Evolutionary conservation across 139 green algal species (phyloP), one percentile per base, ranked within the genome.

Genomic region (Chlamydomonas sphaeroides): DNA sequence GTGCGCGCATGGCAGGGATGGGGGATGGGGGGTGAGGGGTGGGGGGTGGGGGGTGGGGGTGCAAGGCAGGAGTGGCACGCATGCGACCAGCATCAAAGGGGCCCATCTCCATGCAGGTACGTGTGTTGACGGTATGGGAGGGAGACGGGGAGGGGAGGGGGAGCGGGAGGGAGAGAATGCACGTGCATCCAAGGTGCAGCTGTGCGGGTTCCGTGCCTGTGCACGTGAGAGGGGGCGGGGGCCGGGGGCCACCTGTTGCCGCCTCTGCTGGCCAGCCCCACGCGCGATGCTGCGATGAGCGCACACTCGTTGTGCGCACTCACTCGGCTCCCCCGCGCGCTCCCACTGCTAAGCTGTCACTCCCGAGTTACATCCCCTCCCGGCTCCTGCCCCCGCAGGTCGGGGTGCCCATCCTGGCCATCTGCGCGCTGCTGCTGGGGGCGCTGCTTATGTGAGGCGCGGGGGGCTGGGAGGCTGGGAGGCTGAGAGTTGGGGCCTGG

Each of bases 391-490:
- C 8, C 66, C 42, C 30, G 21, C 74, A 81, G 74, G 18, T 71
- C 20, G 74, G 74, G 6, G 74, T 81, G 39, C 74, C 74, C 26
- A 26, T 81, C 30, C 68, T 62, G 36, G 41, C 36, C 61, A 7
- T 71, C 59, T 2, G 35, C 59, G 28, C n/a, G 3, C 53, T 35
- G 5, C 20, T 35, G 30, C 59, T 81, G 6, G 48, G 33, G 21
- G 28, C 62, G 59, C 61, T 70, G 30, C 41, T 81, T 0, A 30
- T 70, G 5, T n/a, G n/a, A n/a, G n/a, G n/a, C n/a, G n/a, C n/a
- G n/a, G n/a, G n/a, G n/a, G n/a, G n/a, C n/a, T n/a, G n/a, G n/a
- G n/a, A n/a, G n/a, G n/a, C n/a, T n/a, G n/a, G n/a, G n/a, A n/a
- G n/a, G n/a, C n/a, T n/a, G n/a, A n/a, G n/a, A n/a, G n/a, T n/a